Base-by-base conservation (phyloP, 345 rosid species). In the Viola odorata region DNA sequence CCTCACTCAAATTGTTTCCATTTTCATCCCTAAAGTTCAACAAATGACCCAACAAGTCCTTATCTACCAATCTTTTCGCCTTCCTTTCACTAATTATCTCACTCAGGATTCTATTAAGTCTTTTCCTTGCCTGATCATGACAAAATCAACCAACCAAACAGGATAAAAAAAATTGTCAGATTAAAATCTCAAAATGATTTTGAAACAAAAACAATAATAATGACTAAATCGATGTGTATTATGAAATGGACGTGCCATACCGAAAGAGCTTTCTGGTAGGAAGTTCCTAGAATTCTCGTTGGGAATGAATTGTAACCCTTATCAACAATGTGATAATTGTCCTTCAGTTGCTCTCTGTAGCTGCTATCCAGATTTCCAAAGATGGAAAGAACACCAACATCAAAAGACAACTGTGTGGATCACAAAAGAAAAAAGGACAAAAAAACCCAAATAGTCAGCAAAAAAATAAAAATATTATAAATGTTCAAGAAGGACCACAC, bases 311-410 rank as follows among this genome's bases (percentile, higher is more conserved):
- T 77, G 62, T 77, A 77, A 12, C 80, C 80, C 56, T 51, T 69
- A 5, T 69, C 75, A 3, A 77, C 53, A 8, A 52, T 48, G 3
- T 45, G 12, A 57, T 77, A 77, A 45, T 63, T 73, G 57, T 70
- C 66, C 57, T 51, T 66, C 9, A 77, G 69, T 56, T 49, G 41
- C 49, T 80, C 79, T 49, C 70, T 71, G 71, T 73, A 61, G 59
- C 16, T 57, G 53, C 38, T 53, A 15, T 73, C 79, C 32, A 77
- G 61, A 51, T 69, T 53, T 6, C 81, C 82, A 51, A 82, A 73
- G 44, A 82, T 80, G 3, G 81, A 71, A 45, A 80, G 61, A 47
- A 79, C 67, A 16, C 80, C 85, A 44, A 72, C 79, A 37, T 76
- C 72, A 60, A 81, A 78, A 4, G 81, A 23, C 59, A 68, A 67